Percentiles rank a stretch among this genome's conserved stretches.
These are phyloP conservation scores for Botryotinia calthae DNA, from an alignment of 2,329 filamentous ascomycete genomes.

Conservation along the genomic window DNA sequence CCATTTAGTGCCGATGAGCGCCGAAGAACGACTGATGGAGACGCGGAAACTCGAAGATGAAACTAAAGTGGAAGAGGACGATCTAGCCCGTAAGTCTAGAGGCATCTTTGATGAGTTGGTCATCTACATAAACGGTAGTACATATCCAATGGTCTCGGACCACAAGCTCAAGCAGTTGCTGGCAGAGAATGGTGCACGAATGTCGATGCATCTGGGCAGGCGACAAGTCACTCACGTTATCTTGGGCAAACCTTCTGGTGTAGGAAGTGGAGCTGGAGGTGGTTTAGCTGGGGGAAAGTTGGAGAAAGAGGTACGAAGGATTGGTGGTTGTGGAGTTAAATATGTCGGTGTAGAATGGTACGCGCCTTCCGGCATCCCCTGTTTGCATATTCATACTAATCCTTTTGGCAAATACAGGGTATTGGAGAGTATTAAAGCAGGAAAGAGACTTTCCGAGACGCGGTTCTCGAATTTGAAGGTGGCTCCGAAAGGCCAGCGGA, in stretches of 20 bases:
- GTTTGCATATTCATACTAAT: constrained; percentile 13
- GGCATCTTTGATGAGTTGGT: constrained; percentile 67
- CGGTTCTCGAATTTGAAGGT: constrained; percentile 65
- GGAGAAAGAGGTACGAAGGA: constrained; percentile 71
- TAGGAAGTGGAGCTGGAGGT: constrained; percentile 61
- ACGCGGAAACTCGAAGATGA: constrained; percentile 51
- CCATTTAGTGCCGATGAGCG: constrained; percentile 37
- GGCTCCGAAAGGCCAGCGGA: constrained; percentile 60
- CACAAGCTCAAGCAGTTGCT: constrained; percentile 80
- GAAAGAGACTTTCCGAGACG: constrained; percentile 71
- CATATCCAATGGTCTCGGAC: constrained; percentile 76
- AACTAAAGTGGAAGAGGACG: constrained; percentile 43
- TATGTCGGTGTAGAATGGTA: constrained; percentile 82
- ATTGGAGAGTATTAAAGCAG: constrained; percentile 76
- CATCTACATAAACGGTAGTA: constrained; percentile 87
- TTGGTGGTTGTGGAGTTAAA: constrained; percentile 68
- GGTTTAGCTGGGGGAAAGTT: constrained; percentile 75
- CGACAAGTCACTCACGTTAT: constrained; percentile 83
- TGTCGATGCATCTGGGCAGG: constrained; percentile 69
- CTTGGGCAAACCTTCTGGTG: constrained; percentile 57
- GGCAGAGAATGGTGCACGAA: constrained; percentile 67
- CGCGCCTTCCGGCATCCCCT: constrained; percentile 29
- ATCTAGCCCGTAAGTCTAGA: constrained; percentile 29
- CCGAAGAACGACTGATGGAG: constrained; percentile 29
- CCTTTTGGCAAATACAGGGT: constrained; percentile 52